phyloP scores from a whole-genome alignment of 139 green algal genomes.

The Dunaliella sp. region DNA sequence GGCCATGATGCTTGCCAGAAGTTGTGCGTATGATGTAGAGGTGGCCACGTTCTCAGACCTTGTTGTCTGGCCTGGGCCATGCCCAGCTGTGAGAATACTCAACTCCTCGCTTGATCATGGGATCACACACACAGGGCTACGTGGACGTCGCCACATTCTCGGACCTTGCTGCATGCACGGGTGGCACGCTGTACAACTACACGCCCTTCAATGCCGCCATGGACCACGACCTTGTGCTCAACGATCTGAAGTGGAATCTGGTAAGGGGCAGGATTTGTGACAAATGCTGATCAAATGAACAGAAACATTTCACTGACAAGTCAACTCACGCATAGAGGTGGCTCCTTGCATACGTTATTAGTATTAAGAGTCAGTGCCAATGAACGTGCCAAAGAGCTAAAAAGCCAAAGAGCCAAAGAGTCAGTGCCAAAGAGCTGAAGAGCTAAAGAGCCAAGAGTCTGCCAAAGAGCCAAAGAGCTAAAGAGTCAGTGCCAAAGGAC shows the following conservation, averaged over 20 bases:
- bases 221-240: slow-evolving; percentile 75
- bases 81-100: neutral
- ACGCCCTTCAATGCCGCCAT: slow-evolving; percentile 56
- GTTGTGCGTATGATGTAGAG: neutral
- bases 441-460: too few species aligned
- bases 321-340: too few species aligned
- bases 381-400: too few species aligned
- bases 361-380: too few species aligned
- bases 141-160: slow-evolving; percentile 72
- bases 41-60: neutral
- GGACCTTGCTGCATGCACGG: slow-evolving; percentile 57
- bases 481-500: too few species aligned
- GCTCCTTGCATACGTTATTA: too few species aligned
- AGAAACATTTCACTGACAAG: too few species aligned
- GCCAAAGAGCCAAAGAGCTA: too few species aligned
- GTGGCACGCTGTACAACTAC: slow-evolving; percentile 79
- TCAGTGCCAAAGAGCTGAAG: too few species aligned
- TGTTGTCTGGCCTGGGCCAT: neutral
- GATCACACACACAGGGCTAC: slow-evolving; percentile 45
- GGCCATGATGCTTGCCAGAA: neutral
- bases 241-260: slow-evolving; percentile 86
- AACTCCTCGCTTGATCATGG: neutral
- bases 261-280: too few species aligned
- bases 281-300: too few species aligned
- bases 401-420: too few species aligned